Evolutionary conservation across 805 yeast species (phyloP).

Genomic region (Schwanniomyces sp.): DNA sequence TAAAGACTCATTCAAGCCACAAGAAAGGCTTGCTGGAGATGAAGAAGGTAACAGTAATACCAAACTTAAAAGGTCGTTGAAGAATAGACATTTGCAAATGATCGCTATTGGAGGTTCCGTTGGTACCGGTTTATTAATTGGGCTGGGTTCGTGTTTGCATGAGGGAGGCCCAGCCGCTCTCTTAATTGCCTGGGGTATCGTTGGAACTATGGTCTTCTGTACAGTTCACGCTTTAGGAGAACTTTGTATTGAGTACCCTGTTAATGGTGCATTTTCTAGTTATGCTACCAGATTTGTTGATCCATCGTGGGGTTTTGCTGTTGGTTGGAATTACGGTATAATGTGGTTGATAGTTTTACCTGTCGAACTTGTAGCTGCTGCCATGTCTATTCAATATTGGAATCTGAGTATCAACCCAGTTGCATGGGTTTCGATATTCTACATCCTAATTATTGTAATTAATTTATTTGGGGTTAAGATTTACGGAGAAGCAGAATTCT

Average conservation of each 20-base stretch:
- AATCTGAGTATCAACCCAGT: conserved; percentile 31
- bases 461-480: conserved; percentile 38
- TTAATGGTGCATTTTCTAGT: conserved; percentile 63
- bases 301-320: conserved; percentile 61
- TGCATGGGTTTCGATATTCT: conserved; percentile 38
- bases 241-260: conserved; percentile 58
- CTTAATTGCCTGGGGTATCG: conserved; percentile 54
- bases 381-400: conserved; percentile 37
- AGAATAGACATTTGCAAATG: conserved; percentile 63
- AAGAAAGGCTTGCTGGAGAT: conserved; percentile 15
- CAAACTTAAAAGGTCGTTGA: conserved; percentile 40
- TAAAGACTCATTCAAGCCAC: conserved; percentile 31
- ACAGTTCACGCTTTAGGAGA: conserved; percentile 66
- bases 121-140: conserved; percentile 69
- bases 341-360: conserved; percentile 42
- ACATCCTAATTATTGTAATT: conserved; percentile 25
- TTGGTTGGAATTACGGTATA: conserved; percentile 46
- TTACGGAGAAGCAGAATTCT: conserved; percentile 38
- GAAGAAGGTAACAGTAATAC: conserved; percentile 32
- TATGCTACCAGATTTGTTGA: conserved; percentile 60
- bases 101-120: conserved; percentile 68
- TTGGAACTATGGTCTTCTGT: conserved; percentile 56
- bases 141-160: conserved; percentile 54
- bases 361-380: conserved; percentile 39
- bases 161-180: conserved; percentile 67